Evolutionary conservation across 2,329 filamentous ascomycete species (phyloP).

Genomic region (Zymoseptoria ardabiliae): DNA sequence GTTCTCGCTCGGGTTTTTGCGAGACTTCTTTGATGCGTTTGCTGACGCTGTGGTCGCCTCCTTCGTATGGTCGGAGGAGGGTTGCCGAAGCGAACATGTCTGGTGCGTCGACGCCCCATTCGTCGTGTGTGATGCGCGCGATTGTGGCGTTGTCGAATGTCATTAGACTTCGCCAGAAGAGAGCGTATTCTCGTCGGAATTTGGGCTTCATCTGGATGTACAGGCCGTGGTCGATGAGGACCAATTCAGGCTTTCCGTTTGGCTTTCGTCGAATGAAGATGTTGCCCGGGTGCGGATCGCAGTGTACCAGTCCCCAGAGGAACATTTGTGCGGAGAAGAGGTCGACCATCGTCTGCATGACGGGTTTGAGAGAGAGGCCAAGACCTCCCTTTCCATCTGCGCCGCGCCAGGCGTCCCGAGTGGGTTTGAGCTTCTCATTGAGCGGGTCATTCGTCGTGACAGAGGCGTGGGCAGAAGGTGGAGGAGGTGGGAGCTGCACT

Average conservation of each 20-base stretch:
- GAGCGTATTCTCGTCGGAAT: conserved; percentile 78
- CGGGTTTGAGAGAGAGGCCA: conserved; percentile 71
- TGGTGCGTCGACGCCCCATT: conserved; percentile 82
- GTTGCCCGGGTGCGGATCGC: conserved; percentile 94
- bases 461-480: conserved; percentile 16
- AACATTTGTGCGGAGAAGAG: conserved; percentile 98
- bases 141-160: conserved; percentile 87
- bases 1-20: conserved; percentile 48
- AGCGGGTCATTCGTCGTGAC: conserved; percentile 42
- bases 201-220: conserved; percentile 83
- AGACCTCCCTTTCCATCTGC: conserved; percentile 67
- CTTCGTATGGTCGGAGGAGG: conserved; percentile 81
- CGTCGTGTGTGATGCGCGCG: conserved; percentile 56
- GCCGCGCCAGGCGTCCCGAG: conserved; percentile 72
- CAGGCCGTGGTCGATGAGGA: conserved; percentile 93
- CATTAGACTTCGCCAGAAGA: conserved; percentile 90
- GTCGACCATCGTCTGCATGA: conserved; percentile 96
- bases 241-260: conserved; percentile 76
- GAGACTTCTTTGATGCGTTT: conserved; percentile 45
- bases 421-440: conserved; percentile 64
- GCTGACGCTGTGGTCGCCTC: conserved; percentile 63
- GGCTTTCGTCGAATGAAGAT: conserved; percentile 87
- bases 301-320: conserved; percentile 91
- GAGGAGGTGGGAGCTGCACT: conserved; percentile 49
- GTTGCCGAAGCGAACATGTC: conserved; percentile 91